Percentiles rank a stretch among this genome's conserved stretches.
Conservation (phyloP, 1,139 yeast species). For the Protomyces gravidus region DNA sequence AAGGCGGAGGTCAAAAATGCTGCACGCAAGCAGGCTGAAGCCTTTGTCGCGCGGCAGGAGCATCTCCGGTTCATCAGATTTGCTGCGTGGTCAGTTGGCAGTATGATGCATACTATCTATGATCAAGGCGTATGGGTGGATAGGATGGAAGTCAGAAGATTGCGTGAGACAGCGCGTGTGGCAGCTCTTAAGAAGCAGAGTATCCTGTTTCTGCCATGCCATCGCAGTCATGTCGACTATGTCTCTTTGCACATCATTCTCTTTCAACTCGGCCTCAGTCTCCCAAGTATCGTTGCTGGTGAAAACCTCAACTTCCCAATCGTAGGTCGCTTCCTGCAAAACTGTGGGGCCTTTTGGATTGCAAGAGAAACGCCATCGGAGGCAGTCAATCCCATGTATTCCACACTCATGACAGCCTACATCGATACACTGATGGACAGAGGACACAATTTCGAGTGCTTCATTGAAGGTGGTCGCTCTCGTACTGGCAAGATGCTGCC, state of each 20-base stretch:
- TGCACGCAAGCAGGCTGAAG: conserved; percentile 39
- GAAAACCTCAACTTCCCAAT: conserved; percentile 63
- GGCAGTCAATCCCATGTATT: conserved; percentile 47
- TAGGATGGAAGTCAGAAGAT: conserved; percentile 40
- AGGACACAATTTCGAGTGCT: conserved; percentile 58
- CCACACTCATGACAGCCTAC: conserved; percentile 51
- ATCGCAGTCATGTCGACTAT: conserved; percentile 63
- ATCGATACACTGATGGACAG: conserved; percentile 52
- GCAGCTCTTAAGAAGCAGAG: conserved; percentile 42
- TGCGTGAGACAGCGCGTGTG: conserved; percentile 41
- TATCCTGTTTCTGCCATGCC: conserved; percentile 48
- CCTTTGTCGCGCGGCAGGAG: conserved; percentile 42
- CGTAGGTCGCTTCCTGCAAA: conserved; percentile 47
- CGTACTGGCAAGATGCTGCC: conserved; percentile 61
- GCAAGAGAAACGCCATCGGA: conserved; percentile 48
- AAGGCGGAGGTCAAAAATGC: conserved; percentile 36
- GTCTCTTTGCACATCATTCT: conserved; percentile 58
- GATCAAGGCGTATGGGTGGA: conserved; percentile 47
- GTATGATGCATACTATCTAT: conserved; percentile 44
- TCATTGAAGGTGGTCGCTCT: conserved; percentile 64
- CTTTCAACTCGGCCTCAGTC: conserved; percentile 54
- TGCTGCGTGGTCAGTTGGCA: conserved; percentile 44
- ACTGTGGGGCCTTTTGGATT: conserved; percentile 47
- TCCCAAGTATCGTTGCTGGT: conserved; percentile 64
- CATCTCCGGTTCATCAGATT: conserved; percentile 39